phyloP scores from a whole-genome alignment of 495 filamentous ascomycete species.

The Daldinia decipiens region DNA sequence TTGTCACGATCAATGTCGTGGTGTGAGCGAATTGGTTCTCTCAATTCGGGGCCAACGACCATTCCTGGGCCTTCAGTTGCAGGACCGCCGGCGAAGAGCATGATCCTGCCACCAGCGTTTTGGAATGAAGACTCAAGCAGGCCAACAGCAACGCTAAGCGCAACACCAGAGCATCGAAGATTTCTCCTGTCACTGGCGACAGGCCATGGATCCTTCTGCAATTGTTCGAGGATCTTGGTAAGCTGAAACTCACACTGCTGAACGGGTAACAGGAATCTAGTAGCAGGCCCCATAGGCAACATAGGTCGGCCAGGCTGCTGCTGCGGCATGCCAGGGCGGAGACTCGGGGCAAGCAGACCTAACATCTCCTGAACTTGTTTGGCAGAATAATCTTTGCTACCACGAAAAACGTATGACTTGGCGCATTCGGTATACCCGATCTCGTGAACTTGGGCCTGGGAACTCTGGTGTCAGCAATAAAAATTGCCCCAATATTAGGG shows the following conservation, averaged over 20 bases:
- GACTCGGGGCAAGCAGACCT: constrained; percentile 72
- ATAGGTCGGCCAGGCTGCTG: constrained; percentile 75
- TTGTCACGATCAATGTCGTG: constrained; percentile 99
- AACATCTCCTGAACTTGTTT: constrained; percentile 99
- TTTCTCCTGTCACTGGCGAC: constrained; percentile 93
- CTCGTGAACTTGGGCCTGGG: constrained; percentile 93
- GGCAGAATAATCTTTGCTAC: constrained; percentile 94
- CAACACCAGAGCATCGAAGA: constrained; percentile 94
- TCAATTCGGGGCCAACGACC: constrained; percentile 96
- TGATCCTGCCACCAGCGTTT: constrained; percentile 93
- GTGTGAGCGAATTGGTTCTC: constrained; percentile 97
- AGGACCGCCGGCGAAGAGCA: constrained; percentile 96
- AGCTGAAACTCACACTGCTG: constrained; percentile 98
- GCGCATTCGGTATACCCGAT: constrained; percentile 97
- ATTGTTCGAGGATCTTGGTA: constrained; percentile 93
- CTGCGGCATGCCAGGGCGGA: constrained; percentile 81
- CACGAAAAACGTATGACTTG: constrained; percentile 99
- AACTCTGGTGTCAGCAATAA: constrained; percentile 48
- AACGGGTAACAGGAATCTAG: constrained; percentile 92
- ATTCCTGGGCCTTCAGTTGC: constrained; percentile 96
- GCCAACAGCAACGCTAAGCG: constrained; percentile 92
- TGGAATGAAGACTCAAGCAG: constrained; percentile 94
- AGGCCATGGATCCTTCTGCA: constrained; percentile 98
- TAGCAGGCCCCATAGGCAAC: constrained; percentile 78
- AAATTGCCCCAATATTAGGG: neutral